Percentiles rank a stretch among this genome's conserved stretches.
Conservation (phyloP, 2,329 filamentous ascomycete species). For the Cordyceps militaris region DNA sequence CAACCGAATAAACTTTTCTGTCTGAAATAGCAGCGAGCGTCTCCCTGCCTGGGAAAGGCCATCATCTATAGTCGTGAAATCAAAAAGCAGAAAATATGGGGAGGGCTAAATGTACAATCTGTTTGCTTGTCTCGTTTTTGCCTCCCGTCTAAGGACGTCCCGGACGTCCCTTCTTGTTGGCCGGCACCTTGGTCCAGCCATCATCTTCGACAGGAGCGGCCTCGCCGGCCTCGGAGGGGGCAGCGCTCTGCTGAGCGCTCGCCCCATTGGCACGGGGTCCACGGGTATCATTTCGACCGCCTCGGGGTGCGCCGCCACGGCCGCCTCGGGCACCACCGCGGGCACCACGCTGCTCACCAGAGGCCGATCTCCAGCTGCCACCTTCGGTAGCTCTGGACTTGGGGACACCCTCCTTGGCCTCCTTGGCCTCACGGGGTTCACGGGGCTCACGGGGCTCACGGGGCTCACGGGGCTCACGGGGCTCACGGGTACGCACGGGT, state of each 20-base stretch:
- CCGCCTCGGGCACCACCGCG: constrained; percentile 31
- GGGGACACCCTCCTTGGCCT: constrained; percentile 32
- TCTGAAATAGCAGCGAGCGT: constrained; percentile 12
- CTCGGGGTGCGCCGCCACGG: constrained; percentile 26
- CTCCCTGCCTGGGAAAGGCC: constrained; percentile 2
- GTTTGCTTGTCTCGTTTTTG: constrained; percentile 16
- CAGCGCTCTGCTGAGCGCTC: constrained; percentile 31
- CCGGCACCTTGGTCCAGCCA: constrained; percentile 57
- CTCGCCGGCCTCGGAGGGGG: constrained; percentile 25
- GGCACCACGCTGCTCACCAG: constrained; percentile 40
- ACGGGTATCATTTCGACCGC: constrained; percentile 36
- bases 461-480: constrained; percentile 16
- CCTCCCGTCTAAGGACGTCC: constrained; percentile 23
- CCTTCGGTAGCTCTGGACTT: constrained; percentile 51
- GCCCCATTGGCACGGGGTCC: constrained; percentile 43
- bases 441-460: constrained; percentile 17
- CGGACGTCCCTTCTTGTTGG: constrained; percentile 30
- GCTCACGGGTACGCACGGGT: constrained; percentile 27
- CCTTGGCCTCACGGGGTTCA: constrained; percentile 35
- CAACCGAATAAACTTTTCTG: constrained; percentile 13
- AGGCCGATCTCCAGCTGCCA: constrained; percentile 53
- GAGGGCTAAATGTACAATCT: constrained; percentile 28
- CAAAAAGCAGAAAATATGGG: constrained; percentile 23
- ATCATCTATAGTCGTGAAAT: constrained; percentile 29
- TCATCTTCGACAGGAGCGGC: constrained; percentile 46